Evolutionary conservation across 192 early-diverging fungal species (phyloP), one percentile per base, ranked within the genome.

Genomic region (Gigaspora rosea): DNA sequence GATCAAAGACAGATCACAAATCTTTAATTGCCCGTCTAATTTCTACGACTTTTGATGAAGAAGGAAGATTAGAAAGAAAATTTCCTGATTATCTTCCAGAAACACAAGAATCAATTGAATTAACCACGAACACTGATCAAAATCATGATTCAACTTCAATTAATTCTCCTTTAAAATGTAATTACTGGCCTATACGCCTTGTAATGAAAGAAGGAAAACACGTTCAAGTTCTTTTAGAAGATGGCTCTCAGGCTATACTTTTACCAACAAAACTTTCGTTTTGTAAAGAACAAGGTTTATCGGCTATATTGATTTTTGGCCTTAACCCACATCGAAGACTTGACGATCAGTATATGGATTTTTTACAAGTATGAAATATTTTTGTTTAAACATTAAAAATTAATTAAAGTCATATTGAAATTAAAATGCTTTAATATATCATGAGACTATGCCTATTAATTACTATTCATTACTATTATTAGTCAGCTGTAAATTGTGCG

Each of bases 401-500:
- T 27, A 18, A 18, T 4, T 56, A 27, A 27, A 27, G 27, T 0
- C 27, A 27, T 27, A 27, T 27, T 27, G 27, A 27, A 27, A 27
- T 27, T 27, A 27, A 27, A 27, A 27, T 27, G 27, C 1, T 27
- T 27, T 27, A n/a, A n/a, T n/a, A n/a, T n/a, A n/a, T n/a, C n/a
- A n/a, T n/a, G n/a, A n/a, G n/a, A n/a, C n/a, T n/a, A n/a, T n/a
- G n/a, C n/a, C n/a, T n/a, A n/a, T n/a, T n/a, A n/a, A n/a, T n/a
- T n/a, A n/a, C n/a, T n/a, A n/a, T n/a, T n/a, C n/a, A n/a, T n/a
- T n/a, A n/a, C 36, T 7, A 18, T 8, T 27, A 27, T 69, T 75
- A 80, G 16, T 77, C 81, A 0, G 61, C 78, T 41, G 79, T 78
- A 5, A 62, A 78, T 64, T 79, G 81, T 47, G 80, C 80, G 18